These are phyloP conservation scores for Entrophospora sp. DNA, from an alignment of 192 early-diverging fungal species.

Conservation along the genomic window DNA sequence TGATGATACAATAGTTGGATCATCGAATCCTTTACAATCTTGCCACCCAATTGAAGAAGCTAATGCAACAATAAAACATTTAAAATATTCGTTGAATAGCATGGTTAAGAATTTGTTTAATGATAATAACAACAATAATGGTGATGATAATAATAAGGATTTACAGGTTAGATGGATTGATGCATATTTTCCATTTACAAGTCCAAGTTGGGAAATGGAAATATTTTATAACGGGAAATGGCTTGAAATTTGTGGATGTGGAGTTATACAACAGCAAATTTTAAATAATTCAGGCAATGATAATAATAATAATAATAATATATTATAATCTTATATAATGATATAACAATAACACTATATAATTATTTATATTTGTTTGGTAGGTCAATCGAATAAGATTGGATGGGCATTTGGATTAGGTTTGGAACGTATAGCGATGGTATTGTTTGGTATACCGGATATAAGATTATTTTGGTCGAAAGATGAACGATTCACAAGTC, in stretches of 20 bases:
- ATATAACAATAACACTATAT: background rate
- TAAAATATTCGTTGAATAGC: slow-evolving; percentile 76
- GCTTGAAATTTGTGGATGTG: slow-evolving; percentile 91
- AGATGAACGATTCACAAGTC: slow-evolving; percentile 76
- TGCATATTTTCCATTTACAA: slow-evolving; percentile 92
- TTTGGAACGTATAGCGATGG: slow-evolving; percentile 91
- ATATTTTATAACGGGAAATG: slow-evolving; percentile 87
- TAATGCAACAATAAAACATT: slow-evolving; percentile 49
- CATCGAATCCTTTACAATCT: slow-evolving; percentile 65
- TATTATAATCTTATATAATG: too few relatives aligned
- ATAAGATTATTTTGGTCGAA: slow-evolving; percentile 94
- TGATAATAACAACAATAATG: too few relatives aligned
- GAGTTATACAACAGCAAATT: slow-evolving; percentile 81
- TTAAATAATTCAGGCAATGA: slow-evolving; percentile 54
- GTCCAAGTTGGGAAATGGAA: slow-evolving; percentile 96
- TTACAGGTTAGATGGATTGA: slow-evolving; percentile 92
- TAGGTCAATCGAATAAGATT: slow-evolving; percentile 61
- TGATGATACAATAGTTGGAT: slow-evolving; percentile 45
- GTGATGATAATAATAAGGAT: slow-evolving; percentile 42
- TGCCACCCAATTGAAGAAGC: slow-evolving; percentile 56
- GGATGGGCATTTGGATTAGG: slow-evolving; percentile 99
- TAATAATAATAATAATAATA: background rate
- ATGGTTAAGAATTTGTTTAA: slow-evolving; percentile 69
- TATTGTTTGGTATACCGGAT: slow-evolving; percentile 90
- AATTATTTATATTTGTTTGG: background rate